Evolutionary conservation across 2,329 filamentous ascomycete species (phyloP), one percentile per base, ranked within the genome.

Genomic region (Emydomyces testavorans): DNA sequence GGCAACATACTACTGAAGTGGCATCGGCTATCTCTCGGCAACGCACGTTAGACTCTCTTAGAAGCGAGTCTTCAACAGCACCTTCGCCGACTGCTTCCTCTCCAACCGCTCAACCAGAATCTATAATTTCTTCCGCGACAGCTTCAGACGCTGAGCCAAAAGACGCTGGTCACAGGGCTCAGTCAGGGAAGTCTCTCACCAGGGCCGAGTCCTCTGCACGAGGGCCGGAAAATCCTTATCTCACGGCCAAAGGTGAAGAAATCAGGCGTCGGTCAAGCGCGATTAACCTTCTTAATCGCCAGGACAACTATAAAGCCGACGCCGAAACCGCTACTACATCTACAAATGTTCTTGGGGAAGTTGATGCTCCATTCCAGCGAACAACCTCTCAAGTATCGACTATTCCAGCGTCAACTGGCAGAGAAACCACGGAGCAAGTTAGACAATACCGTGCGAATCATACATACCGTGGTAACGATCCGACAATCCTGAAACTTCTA

Each of bases 381-480:
- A 65, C 54, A 56, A 55, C 60, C 8, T 53, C 59, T 16, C 59
- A 64, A 39, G 60, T 62, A 39, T 65, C 68, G 6, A 58, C 63
- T 35, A 51, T 41, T 31, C 6, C 40, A 35, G 62, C 65, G 44
- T 48, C 50, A 26, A 34, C 6, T 13, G 20, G 13, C 20, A 59
- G 53, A 39, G 60, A 58, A 47, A 42, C 54, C 36, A 54, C 58
- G 13, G 39, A 53, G 11, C 58, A 57, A 4, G 55, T 62, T 7
- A 66, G 65, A 11, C 74, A 72, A 32, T 77, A 77, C 52, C 75
- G 74, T 50, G 75, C 77, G 2, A 81, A 80, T 34, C 90, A 96
- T 65, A 87, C 84, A 2, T 96, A 98, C 60, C 76, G 79, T 37
- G 92, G 92, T 1, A 88, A 84, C 50, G 77, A 82, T 54, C 78